Base-by-base conservation (phyloP, 2,329 filamentous ascomycete species). In the Leptographium procerum region DNA sequence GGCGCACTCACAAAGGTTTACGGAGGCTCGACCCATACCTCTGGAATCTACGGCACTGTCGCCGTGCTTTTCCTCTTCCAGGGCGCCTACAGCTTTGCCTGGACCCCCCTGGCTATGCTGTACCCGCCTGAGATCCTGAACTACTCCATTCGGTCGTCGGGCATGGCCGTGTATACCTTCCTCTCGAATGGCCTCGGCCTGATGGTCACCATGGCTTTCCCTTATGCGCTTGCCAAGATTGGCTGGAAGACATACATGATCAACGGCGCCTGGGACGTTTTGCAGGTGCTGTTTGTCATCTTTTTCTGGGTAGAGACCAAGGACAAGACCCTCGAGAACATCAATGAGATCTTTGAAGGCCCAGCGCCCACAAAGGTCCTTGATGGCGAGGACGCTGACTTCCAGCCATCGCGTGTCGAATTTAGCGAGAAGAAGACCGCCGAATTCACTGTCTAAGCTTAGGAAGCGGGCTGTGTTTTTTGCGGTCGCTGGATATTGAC, bases 21-120 rank as follows among this genome's bases (percentile, higher is more conserved):
- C 19, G 56, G 56, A 10, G 19, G 48, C n/a, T 48, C 47, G 2
- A 31, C 31, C 24, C 52, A 60, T n/a, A 57, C 26, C 16, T 61
- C 60, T 13, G 60, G 58, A 2, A 48, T 55, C 51, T 61, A 61
- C 48, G 61, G 48, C 40, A 58, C 59, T 8, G 57, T 82, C 16
- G 77, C 76, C 26, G 76, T 80, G 65, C 77, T 81, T 56, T 82
- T 81, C 68, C 69, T 82, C 45, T 81, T 80, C 60, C 76, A 76
- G 1, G 75, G 77, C 59, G 71, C 78, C 31, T 83, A 75, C 68
- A 77, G 75, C 1, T 68, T 82, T 58, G 75, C 72, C 29, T 77
- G 74, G 71, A 77, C 76, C 28, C 74, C 75, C 57, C 69, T 79
- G 22, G 70, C 77, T 57, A 72, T 76, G 50, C 72, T 76, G 22